Base-by-base conservation (phyloP, 768 basidiomycete genomes). In the Mycena metata region DNA sequence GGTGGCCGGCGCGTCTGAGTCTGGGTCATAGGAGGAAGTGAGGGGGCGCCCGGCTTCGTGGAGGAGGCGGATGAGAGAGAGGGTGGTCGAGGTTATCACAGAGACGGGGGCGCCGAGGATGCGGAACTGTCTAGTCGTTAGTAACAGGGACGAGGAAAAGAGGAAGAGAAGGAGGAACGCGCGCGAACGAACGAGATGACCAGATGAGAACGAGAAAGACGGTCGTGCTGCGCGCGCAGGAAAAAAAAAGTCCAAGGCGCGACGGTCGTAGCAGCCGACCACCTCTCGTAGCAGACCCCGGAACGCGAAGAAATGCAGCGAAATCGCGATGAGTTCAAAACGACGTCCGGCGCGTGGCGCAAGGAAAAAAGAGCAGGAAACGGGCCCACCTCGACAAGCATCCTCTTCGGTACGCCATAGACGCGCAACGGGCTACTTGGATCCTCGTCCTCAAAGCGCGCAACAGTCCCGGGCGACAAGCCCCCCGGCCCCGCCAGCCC, bases 101-200 rank as follows among this genome's bases (percentile, higher is more conserved):
- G 93, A 90, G 51, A 86, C 90, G 0, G 94, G 92, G 60, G 84
- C 83, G 1, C 90, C 87, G 11, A 96, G 84, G 47, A 96, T 79
- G 23, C 89, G 85, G 75, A 88, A 93, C 91, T 94, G 43, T 11
- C 26, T 8, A 50, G n/a, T n/a, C 58, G 13, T 19, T 56, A 36
- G 36, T 36, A n/a, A n/a, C n/a, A n/a, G n/a, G n/a, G n/a, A n/a
- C n/a, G n/a, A n/a, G n/a, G n/a, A n/a, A n/a, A n/a, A n/a, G n/a
- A n/a, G n/a, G n/a, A n/a, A n/a, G n/a, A n/a, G n/a, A n/a, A n/a
- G n/a, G n/a, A n/a, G n/a, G n/a, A n/a, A n/a, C n/a, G n/a, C n/a
- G n/a, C n/a, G n/a, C n/a, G n/a, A n/a, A n/a, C n/a, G n/a, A n/a
- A n/a, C n/a, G n/a, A n/a, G n/a, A n/a, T n/a, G n/a, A n/a, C n/a